Percentiles rank a stretch among this genome's conserved stretches.
These are phyloP conservation scores for Trichoderma guizhouense DNA, from an alignment of 2,329 filamentous ascomycete genomes.

Conservation along the genomic window DNA sequence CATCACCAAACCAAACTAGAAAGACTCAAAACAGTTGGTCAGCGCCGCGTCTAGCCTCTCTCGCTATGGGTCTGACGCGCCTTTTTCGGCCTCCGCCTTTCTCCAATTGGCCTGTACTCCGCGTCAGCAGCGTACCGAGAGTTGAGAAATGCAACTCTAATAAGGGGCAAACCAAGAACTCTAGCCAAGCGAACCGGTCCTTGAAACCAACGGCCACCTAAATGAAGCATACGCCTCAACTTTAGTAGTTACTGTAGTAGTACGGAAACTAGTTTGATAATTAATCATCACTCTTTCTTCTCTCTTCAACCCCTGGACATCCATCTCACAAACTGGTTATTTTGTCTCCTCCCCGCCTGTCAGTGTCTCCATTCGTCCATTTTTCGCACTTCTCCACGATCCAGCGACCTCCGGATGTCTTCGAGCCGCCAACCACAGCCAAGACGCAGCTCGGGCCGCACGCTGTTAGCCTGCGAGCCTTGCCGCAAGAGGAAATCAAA, in stretches of 20 bases:
- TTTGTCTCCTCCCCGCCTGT: neutral
- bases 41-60: neutral
- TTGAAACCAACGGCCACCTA: neutral
- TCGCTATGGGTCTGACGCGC: neutral
- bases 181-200: neutral
- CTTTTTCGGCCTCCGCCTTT: neutral
- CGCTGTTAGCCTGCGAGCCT: conserved; percentile 15
- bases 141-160: neutral
- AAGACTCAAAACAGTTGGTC: neutral
- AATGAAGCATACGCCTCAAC: neutral
- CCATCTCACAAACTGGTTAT: neutral
- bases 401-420: conserved; percentile 2
- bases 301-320: neutral
- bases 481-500: conserved; percentile 20
- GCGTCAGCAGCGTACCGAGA: neutral
- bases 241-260: neutral
- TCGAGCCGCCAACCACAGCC: conserved; percentile 18
- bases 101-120: neutral
- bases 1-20: neutral
- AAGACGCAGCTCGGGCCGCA: conserved; percentile 9
- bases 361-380: neutral
- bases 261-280: neutral
- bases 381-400: neutral
- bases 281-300: neutral
- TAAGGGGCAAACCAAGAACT: neutral